Base-by-base conservation (phyloP, 1,139 yeast species). In the Debaryomyces fabryi region DNA sequence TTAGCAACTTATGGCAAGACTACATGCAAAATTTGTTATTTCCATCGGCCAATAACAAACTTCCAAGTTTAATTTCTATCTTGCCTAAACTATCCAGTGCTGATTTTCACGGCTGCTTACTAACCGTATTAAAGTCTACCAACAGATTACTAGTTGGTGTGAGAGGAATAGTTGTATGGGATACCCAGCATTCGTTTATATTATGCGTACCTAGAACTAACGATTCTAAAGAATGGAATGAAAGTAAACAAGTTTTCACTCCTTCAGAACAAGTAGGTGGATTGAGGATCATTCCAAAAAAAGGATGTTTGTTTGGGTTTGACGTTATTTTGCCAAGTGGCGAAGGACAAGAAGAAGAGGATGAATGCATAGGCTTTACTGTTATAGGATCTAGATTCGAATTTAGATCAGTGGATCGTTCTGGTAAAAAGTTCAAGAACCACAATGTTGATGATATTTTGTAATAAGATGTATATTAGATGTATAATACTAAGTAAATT, bases 161-260 rank as follows among this genome's bases (percentile, higher is more conserved):
- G 15, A 58, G 75, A 37, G 99, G 99, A 0, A 87, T 92, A 6
- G 90, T 92, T 1, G 71, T 90, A 1, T 88, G 96, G 86, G 99
- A 93, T 62, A 82, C 93, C 6, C 92, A 88, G 62, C 82, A 86
- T 57, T 79, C 82, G 48, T 87, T 90, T 59, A 80, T 90, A 3
- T 58, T 92, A 43, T 83, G 86, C 25, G 78, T 81, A 0, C 81
- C 82, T 2, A 70, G 82, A 42, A 62, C 63, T 20, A 65, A 64
- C 21, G 72, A 68, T 40, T 59, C 78, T 56, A 71, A 70, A 50
- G 65, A 66, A 33, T 63, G 69, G 58, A 59, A 64, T 21, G 66
- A 59, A 43, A 20, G 48, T 10, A 44, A 49, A 24, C 35, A 44
- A 24, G 21, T 48, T 39, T 57, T 60, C 12, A 56, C 68, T 5